Base-by-base conservation (phyloP, 177 flowering plant species). In the Vitis hybrid region DNA sequence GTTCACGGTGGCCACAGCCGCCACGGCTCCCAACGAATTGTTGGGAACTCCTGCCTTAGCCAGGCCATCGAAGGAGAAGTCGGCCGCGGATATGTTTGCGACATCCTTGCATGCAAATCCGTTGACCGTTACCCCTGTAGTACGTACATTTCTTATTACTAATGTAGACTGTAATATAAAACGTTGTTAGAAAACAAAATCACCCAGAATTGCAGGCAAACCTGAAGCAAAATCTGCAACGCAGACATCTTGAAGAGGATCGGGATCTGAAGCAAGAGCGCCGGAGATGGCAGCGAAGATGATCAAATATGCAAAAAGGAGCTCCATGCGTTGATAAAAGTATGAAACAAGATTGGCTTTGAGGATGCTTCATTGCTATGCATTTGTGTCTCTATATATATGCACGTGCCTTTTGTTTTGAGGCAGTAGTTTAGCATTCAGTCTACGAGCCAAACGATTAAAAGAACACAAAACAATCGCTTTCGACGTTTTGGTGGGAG, bases 31-130 rank as follows among this genome's bases (percentile, higher is more conserved):
- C 45, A 80, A 48, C 3, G 76, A 30, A 32, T 18, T 70, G 73
- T 73, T 77, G 17, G 63, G 49, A 13, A 19, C 17, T 49, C 62
- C 80, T 52, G 78, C 52, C 52, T 65, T 71, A 4, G 74, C 75
- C 12, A 74, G n/a, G 3, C 80, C 83, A 9, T 12, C 74, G 51
- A 68, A 77, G 78, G 63, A 77, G 54, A 80, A 80, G 56, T 80
- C 80, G 1, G 51, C 72, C n/a, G 64, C 78, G 14, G 70, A 71
- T 1, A 74, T 64, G 11, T 71, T 74, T 18, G 75, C 70, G 12
- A 52, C 62, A 10, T 57, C 48, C 67, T 77, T 77, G 76, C 83
- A 80, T 6, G 70, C 40, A 52, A 73, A 73, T 5, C 82, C 79
- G 34, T 73, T 74, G 52, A 73, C 77, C 62, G 63, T 75, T 2